Conservation (phyloP, 2,329 filamentous ascomycete species). For the Aspergillus oerlinghausenensis region DNA sequence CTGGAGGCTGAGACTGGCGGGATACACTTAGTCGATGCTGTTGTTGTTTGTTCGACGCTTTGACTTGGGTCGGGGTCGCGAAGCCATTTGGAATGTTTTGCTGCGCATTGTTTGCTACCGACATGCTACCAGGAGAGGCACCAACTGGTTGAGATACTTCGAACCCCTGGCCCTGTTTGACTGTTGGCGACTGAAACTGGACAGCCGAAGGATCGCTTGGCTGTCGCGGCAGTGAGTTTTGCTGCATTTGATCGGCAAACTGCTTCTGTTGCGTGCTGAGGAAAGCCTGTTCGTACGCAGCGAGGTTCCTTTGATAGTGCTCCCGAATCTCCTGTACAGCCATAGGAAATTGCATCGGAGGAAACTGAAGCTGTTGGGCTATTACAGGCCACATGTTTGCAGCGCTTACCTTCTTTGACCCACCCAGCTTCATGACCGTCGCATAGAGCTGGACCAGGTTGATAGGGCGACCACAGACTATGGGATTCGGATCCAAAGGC, state of each 20-base stretch:
- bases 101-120: conserved; percentile 27
- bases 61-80: conserved; percentile 32
- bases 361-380: conserved; percentile 59
- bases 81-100: conserved; percentile 37
- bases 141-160: conserved; percentile 30
- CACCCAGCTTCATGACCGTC: conserved; percentile 69
- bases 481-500: conserved; percentile 69
- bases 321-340: conserved; percentile 65
- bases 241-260: conserved; percentile 39
- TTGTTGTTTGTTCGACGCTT: conserved; percentile 28
- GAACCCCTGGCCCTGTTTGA: conserved; percentile 50
- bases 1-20: conserved; percentile 30
- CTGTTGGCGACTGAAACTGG: conserved; percentile 41
- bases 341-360: conserved; percentile 58
- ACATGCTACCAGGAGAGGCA: conserved; percentile 28
- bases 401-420: conserved; percentile 68
- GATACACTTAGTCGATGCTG: conserved; percentile 30
- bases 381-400: conserved; percentile 70
- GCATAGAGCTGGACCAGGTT: conserved; percentile 75
- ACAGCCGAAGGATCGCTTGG: conserved; percentile 35
- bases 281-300: conserved; percentile 63
- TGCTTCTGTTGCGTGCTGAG: conserved; percentile 44
- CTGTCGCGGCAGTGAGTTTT: conserved; percentile 39
- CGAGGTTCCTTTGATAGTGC: conserved; percentile 71
- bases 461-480: conserved; percentile 68